Evolutionary conservation across 2,329 filamentous ascomycete species (phyloP).

Genomic region (Cercospora nicotianae): DNA sequence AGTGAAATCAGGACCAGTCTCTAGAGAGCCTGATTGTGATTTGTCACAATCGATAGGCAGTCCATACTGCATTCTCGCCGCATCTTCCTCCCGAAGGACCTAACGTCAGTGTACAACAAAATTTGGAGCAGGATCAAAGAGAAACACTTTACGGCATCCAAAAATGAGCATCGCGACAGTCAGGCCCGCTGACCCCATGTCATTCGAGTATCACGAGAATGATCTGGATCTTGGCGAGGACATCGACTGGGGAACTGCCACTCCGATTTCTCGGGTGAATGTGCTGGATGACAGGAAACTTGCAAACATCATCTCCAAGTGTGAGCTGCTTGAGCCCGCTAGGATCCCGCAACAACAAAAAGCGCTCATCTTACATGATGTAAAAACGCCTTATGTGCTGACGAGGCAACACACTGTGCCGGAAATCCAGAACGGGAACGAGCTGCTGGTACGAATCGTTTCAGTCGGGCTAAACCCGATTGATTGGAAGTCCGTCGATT

Average conservation of each 20-base stretch:
- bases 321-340: conserved; percentile 6
- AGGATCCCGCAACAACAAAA: conserved; percentile 18
- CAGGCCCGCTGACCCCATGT: conserved; percentile 3
- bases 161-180: conserved; percentile 18
- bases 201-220: conserved; percentile 10
- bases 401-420: conserved; percentile 16
- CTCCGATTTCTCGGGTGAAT: conserved; percentile 21
- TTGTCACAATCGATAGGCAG: conserved; percentile 4
- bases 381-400: conserved; percentile 19
- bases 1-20: not conserved
- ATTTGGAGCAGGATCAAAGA: not conserved
- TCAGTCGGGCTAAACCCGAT: conserved; percentile 46
- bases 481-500: conserved; percentile 47
- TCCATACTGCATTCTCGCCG: not conserved
- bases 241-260: conserved; percentile 27
- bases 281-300: conserved; percentile 23
- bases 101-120: not conserved
- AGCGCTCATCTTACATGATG: conserved; percentile 19
- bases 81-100: not conserved
- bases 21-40: not conserved
- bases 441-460: conserved; percentile 41
- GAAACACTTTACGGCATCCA: not conserved
- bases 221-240: conserved; percentile 15
- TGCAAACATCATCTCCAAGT: conserved; percentile 16
- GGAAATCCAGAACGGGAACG: conserved; percentile 30